Evolutionary conservation across 1,139 yeast species (phyloP), one percentile per base, ranked within the genome.

Genomic region (Magnusiomyces magnusii): DNA sequence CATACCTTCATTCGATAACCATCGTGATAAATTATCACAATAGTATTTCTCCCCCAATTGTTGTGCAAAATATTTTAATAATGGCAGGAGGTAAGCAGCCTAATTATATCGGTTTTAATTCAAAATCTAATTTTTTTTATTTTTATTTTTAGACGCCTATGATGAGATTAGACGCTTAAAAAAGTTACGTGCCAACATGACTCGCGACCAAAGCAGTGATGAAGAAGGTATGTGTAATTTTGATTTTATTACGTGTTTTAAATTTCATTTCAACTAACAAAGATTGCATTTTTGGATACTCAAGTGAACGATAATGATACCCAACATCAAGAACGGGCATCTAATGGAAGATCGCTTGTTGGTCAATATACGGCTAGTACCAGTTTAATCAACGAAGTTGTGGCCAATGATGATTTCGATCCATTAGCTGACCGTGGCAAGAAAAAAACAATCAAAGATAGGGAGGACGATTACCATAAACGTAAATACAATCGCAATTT

Each of bases 391-490:
- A 65, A 64, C 25, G 75, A 72, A 51, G 64, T 67, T 15, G 70
- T 68, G 21, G 76, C 73, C 27, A 75, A 71, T 1, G 75, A 71
- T n/a, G 72, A 66, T 34, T 67, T 61, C 41, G 80, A 79, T 65
- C 73, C 75, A 10, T 61, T 78, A 34, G 68, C 67, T 27, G 71
- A 72, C 24, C 68, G 71, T 36, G 66, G 67, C 55, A 62, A 68
- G 36, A 66, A 68, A 19, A 70, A 72, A 57, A 67, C 76, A 0
- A 68, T 73, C 44, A 68, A 63, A 51, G 71, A 69, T 3, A 69
- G 75, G 31, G 80, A 77, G 63, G 69, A 73, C 42, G 77, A 74
- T 1, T 80, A 80, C 64, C 80, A 78, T 56, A 69, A 71, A 62
- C 69, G 77, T 62, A 67, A 80, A 62, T 72, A 74, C 61, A 71